A percentile compares a stretch with the other conserved stretches of the same genome.
Conservation (phyloP, 768 basidiomycete genomes). For the Hericium rajendrae region DNA sequence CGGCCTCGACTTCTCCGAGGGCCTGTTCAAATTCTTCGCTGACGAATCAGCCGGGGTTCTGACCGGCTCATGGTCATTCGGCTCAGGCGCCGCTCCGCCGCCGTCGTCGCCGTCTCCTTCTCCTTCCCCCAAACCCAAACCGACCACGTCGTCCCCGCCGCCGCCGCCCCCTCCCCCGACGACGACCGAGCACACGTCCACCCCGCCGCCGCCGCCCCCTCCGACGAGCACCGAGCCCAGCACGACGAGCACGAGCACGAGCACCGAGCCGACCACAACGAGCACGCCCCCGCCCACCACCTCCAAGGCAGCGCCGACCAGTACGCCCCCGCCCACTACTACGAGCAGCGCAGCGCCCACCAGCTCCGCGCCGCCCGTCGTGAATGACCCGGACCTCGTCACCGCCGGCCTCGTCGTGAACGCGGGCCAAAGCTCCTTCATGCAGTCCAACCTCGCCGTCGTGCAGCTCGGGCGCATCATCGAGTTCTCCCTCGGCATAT, state of each 20-base stretch:
- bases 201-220: conserved; percentile 5
- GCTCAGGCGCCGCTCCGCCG: background rate
- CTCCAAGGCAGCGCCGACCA: background rate
- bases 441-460: conserved; percentile 16
- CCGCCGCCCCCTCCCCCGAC: conserved; percentile 4
- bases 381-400: conserved; percentile 5
- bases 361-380: background rate
- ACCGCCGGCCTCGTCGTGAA: conserved; percentile 5
- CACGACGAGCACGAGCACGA: background rate
- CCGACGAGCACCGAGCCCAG: conserved; percentile 3
- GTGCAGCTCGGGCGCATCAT: conserved; percentile 11
- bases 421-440: conserved; percentile 10
- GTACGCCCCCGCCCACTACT: background rate
- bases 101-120: conserved; percentile 5
- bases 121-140: background rate
- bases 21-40: conserved; percentile 48
- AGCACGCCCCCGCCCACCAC: conserved; percentile 6
- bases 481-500: background rate
- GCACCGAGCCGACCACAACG: background rate
- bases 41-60: conserved; percentile 34
- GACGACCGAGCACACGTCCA: conserved; percentile 1
- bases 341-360: conserved; percentile 4
- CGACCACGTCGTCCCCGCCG: conserved; percentile 2
- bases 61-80: conserved; percentile 39
- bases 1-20: conserved; percentile 52